Evolutionary conservation across 2,329 filamentous ascomycete genomes (phyloP), one percentile per base, ranked within the genome.

Genomic region (Fusarium sarcochroum): DNA sequence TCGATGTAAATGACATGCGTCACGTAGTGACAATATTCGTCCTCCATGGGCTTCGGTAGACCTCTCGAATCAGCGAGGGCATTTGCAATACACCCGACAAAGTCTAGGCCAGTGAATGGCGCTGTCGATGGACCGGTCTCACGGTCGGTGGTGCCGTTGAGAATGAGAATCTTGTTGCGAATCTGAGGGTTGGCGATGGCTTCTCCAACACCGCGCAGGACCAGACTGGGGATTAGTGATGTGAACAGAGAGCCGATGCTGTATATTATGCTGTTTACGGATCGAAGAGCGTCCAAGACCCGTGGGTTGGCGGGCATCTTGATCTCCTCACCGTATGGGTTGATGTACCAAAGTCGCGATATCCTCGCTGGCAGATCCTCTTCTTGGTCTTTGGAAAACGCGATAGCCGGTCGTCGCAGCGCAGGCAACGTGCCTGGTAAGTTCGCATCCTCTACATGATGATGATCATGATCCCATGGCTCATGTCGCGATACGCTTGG

Each of bases 241-340:
- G 95, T 98, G 79, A 97, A 98, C 0, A 98, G 83, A 2, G 91
- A 94, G n/a, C 96, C 96, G 61, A 98, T 97, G 78, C 92, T 94
- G 81, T 97, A 98, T 45, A 98, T 88, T 10, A 98, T 85, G 2
- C 89, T 90, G 57, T 89, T 86, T 0, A 92, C 86, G 3, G 82
- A 80, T 17, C 82, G 81, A 2, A 98, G 78, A 1, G 93, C 89
- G 9, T 89, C 86, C 0, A 97, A 73, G 0, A 95, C 93, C 50
- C 93, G 90, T 0, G 93, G 90, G 74, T 97, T 98, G 3, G 93
- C 92, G 0, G 90, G 87, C 1, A 94, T 92, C 18, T 90, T 89
- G 70, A 98, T 98, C 79, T 98, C 94, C 76, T 98, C 93, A n/a
- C 95, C 95, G 78, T 98, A 98, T 0, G 95, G 95, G 75, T 98